A percentile compares a stretch with the other conserved stretches of the same genome.
Evolutionary conservation across 2,329 filamentous ascomycete species (phyloP).

Genomic region (Trichophyton benhamiae): DNA sequence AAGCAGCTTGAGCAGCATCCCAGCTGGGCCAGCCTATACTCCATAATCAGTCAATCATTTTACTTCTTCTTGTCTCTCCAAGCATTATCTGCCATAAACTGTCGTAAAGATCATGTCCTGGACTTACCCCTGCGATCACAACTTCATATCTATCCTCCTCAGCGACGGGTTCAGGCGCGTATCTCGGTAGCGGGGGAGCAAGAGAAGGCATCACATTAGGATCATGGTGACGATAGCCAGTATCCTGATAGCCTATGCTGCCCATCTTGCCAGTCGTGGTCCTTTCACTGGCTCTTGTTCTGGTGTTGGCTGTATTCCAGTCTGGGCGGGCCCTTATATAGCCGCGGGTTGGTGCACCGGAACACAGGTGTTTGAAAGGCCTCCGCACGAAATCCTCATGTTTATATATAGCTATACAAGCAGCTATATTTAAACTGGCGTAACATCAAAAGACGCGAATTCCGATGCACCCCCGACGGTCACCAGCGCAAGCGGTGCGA

Average conservation of each 20-base stretch:
- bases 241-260: background rate
- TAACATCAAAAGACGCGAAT: background rate
- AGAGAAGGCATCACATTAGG: constrained; percentile 36
- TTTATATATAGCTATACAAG: background rate
- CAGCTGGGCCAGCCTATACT: constrained; percentile 30
- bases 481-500: background rate
- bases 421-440: background rate
- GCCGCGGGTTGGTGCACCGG: too few species aligned
- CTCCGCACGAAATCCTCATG: background rate
- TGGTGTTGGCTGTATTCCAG: background rate
- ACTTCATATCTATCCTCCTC: constrained; percentile 28
- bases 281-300: background rate
- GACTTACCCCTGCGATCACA: constrained; percentile 28
- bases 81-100: background rate
- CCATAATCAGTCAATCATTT: background rate
- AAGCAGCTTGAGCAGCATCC: constrained; percentile 31
- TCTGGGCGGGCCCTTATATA: background rate
- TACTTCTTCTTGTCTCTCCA: background rate
- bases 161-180: constrained; percentile 18
- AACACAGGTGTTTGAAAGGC: background rate
- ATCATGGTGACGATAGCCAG: constrained; percentile 1
- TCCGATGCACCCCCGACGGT: background rate
- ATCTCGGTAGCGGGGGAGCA: constrained; percentile 27
- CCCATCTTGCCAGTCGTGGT: background rate
- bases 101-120: background rate